Evolutionary conservation across 139 green algal species (phyloP).

Genomic region (Haematococcus lacustris): DNA sequence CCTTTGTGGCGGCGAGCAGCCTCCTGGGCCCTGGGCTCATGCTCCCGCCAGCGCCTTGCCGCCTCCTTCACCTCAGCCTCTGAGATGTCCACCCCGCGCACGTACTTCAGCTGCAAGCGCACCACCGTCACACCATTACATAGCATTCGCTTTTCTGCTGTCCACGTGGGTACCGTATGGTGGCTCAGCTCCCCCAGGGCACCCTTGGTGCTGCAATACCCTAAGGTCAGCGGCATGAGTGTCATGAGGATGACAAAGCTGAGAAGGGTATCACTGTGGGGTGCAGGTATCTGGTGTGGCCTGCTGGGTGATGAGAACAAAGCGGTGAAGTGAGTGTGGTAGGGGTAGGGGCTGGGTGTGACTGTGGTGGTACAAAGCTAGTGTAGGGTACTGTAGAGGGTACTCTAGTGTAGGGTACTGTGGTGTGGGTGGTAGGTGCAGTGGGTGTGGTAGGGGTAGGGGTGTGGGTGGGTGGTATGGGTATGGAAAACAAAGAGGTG

Average conservation of each 20-base stretch:
- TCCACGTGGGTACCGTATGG: background rate
- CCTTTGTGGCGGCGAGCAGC: background rate
- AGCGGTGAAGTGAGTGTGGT: background rate
- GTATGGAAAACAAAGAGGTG: background rate
- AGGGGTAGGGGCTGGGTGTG: background rate
- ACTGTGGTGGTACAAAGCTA: background rate
- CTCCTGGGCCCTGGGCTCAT: slow-evolving; percentile 2
- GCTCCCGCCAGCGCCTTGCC: slow-evolving; percentile 33
- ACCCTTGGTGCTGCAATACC: background rate
- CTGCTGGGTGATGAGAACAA: background rate
- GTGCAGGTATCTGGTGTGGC: background rate
- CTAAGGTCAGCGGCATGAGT: background rate
- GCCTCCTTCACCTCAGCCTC: slow-evolving; percentile 76
- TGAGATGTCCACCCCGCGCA: slow-evolving; percentile 81
- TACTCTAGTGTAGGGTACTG: too few species aligned
- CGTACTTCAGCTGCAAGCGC: slow-evolving; percentile 50
- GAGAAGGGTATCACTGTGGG: background rate
- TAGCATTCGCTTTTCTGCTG: too few species aligned
- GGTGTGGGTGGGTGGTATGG: background rate
- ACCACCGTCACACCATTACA: too few species aligned
- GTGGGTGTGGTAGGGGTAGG: background rate
- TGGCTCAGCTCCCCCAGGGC: background rate
- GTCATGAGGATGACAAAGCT: background rate
- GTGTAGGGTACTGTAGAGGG: background rate
- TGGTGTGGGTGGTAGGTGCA: background rate